Evolutionary conservation across 2,329 filamentous ascomycete genomes (phyloP).

Genomic region (Metarhizium humberi): DNA sequence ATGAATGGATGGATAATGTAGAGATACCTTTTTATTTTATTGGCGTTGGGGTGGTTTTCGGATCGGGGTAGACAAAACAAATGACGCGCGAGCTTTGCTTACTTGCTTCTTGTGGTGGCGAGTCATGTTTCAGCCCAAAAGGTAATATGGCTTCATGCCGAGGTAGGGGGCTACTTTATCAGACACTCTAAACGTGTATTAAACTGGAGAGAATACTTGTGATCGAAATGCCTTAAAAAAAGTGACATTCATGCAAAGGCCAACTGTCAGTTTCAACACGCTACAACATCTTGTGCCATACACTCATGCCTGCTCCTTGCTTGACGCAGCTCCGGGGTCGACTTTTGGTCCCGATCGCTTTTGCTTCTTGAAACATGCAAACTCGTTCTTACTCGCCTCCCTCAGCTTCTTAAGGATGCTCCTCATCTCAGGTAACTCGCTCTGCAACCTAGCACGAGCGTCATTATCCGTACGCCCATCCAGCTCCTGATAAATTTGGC

Average conservation of each 20-base stretch:
- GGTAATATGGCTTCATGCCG: too few relatives aligned
- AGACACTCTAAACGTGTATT: too few relatives aligned
- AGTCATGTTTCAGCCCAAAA: not conserved
- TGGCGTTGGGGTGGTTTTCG: slow-evolving; percentile 13
- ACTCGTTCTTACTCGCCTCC: slow-evolving; percentile 75
- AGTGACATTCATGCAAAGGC: not conserved
- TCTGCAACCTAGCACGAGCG: slow-evolving; percentile 69
- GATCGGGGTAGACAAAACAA: not conserved
- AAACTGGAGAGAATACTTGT: too few relatives aligned
- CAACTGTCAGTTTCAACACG: not conserved
- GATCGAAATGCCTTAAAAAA: not conserved
- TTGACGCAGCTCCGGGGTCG: slow-evolving; percentile 13
- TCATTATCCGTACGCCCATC: slow-evolving; percentile 85
- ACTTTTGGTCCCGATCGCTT: slow-evolving; percentile 33
- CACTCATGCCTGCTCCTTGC: not conserved
- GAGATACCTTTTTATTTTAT: slow-evolving; percentile 1
- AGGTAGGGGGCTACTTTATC: too few relatives aligned
- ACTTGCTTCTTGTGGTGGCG: not conserved
- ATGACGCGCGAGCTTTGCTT: not conserved
- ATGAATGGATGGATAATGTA: slow-evolving; percentile 18
- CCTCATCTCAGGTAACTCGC: slow-evolving; percentile 83
- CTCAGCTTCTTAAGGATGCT: slow-evolving; percentile 74
- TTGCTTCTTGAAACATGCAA: slow-evolving; percentile 71
- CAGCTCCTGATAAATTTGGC: slow-evolving; percentile 83
- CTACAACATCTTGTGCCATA: not conserved